phyloP scores from a whole-genome alignment of 441 rosid genomes.

The Euphorbia celastroides region DNA sequence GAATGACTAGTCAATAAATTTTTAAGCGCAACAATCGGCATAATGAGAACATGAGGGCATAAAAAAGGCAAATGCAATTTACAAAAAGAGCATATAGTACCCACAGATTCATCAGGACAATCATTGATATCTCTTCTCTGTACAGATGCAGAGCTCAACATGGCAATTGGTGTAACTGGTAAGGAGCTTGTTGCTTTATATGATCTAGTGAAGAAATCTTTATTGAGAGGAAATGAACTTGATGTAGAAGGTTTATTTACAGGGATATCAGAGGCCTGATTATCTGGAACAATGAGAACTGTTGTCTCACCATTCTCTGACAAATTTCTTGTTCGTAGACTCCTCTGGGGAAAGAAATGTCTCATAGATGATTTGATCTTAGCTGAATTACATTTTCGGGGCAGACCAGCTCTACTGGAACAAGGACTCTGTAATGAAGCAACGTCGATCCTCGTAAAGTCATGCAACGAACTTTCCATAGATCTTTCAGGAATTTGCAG shows the following conservation, averaged over 20 bases:
- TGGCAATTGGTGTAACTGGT: slow-evolving; percentile 53
- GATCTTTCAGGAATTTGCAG: slow-evolving; percentile 17
- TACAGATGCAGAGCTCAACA: slow-evolving; percentile 60
- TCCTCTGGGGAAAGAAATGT: slow-evolving; percentile 42
- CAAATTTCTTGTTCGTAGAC: slow-evolving; percentile 30
- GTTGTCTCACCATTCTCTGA: slow-evolving; percentile 36
- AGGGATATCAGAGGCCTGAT: slow-evolving; percentile 29
- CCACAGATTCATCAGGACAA: slow-evolving; percentile 29
- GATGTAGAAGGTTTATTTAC: slow-evolving; percentile 36
- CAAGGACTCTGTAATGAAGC: slow-evolving; percentile 13
- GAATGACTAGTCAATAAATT: neutral
- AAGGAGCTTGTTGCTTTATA: slow-evolving; percentile 39
- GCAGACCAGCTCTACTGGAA: slow-evolving; percentile 25
- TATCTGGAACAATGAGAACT: slow-evolving; percentile 37
- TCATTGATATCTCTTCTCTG: slow-evolving; percentile 37
- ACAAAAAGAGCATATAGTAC: slow-evolving; percentile 4
- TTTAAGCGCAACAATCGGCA: neutral
- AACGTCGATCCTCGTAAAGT: slow-evolving; percentile 11
- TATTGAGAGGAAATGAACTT: slow-evolving; percentile 38
- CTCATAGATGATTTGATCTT: slow-evolving; percentile 37
- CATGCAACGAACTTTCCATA: neutral
- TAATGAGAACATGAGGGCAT: neutral
- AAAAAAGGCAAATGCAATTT: neutral
- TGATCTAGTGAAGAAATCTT: slow-evolving; percentile 25
- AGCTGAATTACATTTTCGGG: slow-evolving; percentile 50